Percentiles rank a stretch among this genome's conserved stretches.
Conservation (phyloP, 345 rosid species). For the Populus pruinosa region DNA sequence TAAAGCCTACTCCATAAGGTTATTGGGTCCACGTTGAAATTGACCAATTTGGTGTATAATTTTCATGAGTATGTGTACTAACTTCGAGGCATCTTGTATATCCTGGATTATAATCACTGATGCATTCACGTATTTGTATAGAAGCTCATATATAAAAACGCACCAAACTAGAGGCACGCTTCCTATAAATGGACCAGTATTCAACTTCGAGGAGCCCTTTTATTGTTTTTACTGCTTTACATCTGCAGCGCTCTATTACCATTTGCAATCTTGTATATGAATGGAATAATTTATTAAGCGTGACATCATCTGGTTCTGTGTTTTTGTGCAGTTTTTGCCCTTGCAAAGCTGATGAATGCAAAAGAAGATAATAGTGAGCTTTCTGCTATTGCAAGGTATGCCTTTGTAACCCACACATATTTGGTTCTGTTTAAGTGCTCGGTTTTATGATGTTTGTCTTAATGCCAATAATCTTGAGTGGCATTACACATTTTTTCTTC, state of each 20-base stretch:
- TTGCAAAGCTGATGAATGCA: conserved; percentile 94
- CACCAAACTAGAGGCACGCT: neutral
- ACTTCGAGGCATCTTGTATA: neutral
- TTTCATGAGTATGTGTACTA: neutral
- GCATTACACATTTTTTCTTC: neutral
- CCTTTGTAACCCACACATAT: neutral
- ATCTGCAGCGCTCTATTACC: neutral
- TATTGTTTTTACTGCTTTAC: neutral
- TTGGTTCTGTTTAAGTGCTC: neutral
- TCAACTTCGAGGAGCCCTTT: neutral
- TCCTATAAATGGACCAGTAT: neutral
- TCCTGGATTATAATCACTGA: neutral
- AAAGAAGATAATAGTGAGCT: conserved; percentile 81
- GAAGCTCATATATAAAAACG: neutral
- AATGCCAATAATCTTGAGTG: neutral
- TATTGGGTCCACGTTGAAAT: neutral
- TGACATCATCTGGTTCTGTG: neutral
- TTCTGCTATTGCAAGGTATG: conserved; percentile 94
- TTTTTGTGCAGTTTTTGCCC: conserved; percentile 64
- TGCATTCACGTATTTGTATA: neutral
- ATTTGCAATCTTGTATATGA: neutral
- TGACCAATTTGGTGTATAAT: neutral
- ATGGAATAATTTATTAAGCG: neutral
- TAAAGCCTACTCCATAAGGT: neutral
- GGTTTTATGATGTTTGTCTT: neutral